These are phyloP conservation scores for Coemansia sp. DNA, from an alignment of 192 early-diverging fungal species.

Conservation along the genomic window DNA sequence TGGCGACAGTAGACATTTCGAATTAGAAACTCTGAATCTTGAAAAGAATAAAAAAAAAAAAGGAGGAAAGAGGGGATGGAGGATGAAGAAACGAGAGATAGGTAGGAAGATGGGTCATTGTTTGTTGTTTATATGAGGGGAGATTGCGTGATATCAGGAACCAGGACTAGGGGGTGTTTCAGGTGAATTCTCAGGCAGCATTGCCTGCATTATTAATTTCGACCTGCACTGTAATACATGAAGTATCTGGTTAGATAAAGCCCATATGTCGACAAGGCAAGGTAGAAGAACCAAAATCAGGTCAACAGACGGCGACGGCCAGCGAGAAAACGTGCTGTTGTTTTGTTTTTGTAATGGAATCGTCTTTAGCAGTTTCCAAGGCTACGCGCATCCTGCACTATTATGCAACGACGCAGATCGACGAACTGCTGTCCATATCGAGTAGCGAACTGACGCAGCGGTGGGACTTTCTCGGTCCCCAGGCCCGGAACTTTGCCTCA, in stretches of 20 bases:
- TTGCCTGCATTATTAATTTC: background rate
- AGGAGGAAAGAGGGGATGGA: background rate
- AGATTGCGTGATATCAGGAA: background rate
- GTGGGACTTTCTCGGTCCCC: conserved; percentile 50
- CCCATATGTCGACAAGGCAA: background rate
- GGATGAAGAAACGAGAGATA: background rate
- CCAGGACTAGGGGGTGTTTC: background rate
- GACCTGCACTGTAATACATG: background rate
- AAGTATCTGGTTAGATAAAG: background rate
- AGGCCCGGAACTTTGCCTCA: background rate
- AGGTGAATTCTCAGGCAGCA: background rate
- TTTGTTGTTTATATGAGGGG: background rate
- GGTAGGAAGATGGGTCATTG: background rate
- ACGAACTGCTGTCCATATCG: conserved; percentile 25
- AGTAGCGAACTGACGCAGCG: conserved; percentile 30
- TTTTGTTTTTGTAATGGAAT: background rate
- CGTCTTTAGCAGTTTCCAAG: background rate
- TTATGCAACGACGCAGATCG: conserved; percentile 40
- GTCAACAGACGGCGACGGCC: background rate
- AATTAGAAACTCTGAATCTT: background rate
- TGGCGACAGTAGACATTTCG: conserved; percentile 52
- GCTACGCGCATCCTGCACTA: conserved; percentile 22
- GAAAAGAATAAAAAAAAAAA: background rate
- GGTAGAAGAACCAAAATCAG: background rate
- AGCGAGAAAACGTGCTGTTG: too few species aligned